Base-by-base conservation (phyloP, 176 grass and related monocot genomes). In the Dactylis glomerata region DNA sequence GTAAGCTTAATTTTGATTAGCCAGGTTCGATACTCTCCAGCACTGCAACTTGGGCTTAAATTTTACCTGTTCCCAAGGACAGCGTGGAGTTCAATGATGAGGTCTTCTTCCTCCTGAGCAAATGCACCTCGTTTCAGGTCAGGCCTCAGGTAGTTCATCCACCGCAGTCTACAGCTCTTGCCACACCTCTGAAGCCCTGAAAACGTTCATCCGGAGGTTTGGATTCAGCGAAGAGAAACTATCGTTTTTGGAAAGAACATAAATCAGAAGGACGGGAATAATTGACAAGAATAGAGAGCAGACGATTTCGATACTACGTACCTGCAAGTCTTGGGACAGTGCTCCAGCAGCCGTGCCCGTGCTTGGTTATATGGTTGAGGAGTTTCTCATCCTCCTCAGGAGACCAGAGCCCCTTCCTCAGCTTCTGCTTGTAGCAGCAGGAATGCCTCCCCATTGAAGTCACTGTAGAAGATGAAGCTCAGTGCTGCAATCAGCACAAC, bases 161-260 rank as follows among this genome's bases (percentile, higher is more conserved):
- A 98, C 86, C 96, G 88, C 45, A 98, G 88, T 88, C 96, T 92
- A 80, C 96, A 98, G 79, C 96, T 98, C 82, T 98, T 98, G 30
- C 96, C 96, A 82, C 96, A 98, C 81, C 96, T 95, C 81, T 92
- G 89, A 80, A 98, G 86, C 23, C 96, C 93, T 98, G 82, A 69
- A 86, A 73, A 24, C 81, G 61, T 73, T 85, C 4, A 57, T 22
- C 26, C 56, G 42, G 73, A 61, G 40, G 76, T 44, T 75, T 75
- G 67, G 68, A 68, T 31, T 31, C 30, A 78, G 69, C 15, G 31
- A 73, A 72, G 31, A 54, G 73, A 40, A 62, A 31, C 27, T 30
- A 7, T 62, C 31, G 13, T 17, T 73, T 12, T 56, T 66, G 41
- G 46, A 85, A 59, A 31, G 40, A 41, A 86, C 11, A 65, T 20